These are phyloP conservation scores for Gymnopilus junonius DNA, from an alignment of 768 basidiomycete genomes.

Conservation along the genomic window DNA sequence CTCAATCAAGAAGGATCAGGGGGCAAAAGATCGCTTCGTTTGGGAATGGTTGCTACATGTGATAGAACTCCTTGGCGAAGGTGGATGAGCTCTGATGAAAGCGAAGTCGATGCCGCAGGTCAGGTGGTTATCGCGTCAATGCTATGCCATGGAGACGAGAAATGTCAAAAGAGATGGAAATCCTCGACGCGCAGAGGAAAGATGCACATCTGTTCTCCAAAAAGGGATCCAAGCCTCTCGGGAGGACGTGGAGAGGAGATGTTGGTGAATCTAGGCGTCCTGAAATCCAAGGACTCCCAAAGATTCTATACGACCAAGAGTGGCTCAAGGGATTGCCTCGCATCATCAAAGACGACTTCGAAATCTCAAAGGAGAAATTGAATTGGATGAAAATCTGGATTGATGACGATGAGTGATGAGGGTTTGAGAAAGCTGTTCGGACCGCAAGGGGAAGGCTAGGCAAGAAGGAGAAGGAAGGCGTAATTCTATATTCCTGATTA, in stretches of 20 bases:
- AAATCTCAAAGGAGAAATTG: not conserved
- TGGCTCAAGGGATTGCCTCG: not conserved
- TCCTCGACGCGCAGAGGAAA: conserved; percentile 6
- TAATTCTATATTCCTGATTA: no score
- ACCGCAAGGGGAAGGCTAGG: no score
- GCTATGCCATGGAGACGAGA: conserved; percentile 13
- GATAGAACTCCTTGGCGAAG: conserved; percentile 12
- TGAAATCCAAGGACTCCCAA: not conserved
- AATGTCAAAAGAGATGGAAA: conserved; percentile 8
- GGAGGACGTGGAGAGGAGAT: not conserved
- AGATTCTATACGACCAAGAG: not conserved
- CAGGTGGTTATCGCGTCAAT: conserved; percentile 6
- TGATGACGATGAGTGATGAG: no score
- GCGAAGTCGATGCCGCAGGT: conserved; percentile 6
- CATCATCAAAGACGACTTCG: not conserved
- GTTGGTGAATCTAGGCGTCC: not conserved
- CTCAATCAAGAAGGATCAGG: conserved; percentile 5
- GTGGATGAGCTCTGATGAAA: conserved; percentile 19
- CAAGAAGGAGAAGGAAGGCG: no score
- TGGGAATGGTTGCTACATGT: conserved; percentile 10
- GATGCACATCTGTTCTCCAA: conserved; percentile 10
- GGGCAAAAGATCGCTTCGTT: not conserved
- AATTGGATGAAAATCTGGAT: not conserved
- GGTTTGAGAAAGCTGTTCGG: no score
- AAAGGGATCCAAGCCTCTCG: conserved; percentile 9